phyloP scores from a whole-genome alignment of 2,329 filamentous ascomycete genomes.

The Hypoxylon sp. region DNA sequence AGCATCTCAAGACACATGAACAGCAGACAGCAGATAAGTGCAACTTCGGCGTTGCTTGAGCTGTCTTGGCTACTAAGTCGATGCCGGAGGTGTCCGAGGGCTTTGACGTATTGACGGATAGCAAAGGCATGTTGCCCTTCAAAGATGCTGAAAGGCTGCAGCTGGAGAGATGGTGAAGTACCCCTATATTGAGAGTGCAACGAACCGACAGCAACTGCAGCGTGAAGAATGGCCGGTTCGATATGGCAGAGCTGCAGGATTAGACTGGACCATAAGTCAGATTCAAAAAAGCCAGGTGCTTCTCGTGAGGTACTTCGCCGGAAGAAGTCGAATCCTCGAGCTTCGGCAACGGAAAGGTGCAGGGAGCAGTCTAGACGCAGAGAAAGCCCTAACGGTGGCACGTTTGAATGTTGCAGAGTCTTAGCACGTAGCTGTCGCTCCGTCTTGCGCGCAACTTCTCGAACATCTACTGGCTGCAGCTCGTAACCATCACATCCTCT shows the following conservation, averaged over 20 bases:
- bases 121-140: not conserved
- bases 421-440: not conserved
- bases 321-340: not conserved
- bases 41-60: not conserved
- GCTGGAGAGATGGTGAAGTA: not conserved
- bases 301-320: not conserved
- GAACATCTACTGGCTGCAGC: not conserved
- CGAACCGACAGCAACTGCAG: not conserved
- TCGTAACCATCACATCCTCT: conserved; percentile 2
- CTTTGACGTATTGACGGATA: not conserved
- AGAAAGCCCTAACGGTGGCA: not conserved
- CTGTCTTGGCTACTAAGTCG: not conserved
- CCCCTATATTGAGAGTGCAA: not conserved
- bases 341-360: not conserved
- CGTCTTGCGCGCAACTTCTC: not conserved
- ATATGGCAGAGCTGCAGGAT: not conserved
- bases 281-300: not conserved
- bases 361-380: not conserved
- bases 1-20: not conserved
- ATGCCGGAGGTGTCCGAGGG: not conserved
- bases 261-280: not conserved
- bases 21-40: not conserved
- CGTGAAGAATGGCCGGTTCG: not conserved
- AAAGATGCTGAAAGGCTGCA: not conserved
- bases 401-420: not conserved